phyloP scores from a whole-genome alignment of 2,329 filamentous ascomycete species.

The Alternaria alternata region DNA sequence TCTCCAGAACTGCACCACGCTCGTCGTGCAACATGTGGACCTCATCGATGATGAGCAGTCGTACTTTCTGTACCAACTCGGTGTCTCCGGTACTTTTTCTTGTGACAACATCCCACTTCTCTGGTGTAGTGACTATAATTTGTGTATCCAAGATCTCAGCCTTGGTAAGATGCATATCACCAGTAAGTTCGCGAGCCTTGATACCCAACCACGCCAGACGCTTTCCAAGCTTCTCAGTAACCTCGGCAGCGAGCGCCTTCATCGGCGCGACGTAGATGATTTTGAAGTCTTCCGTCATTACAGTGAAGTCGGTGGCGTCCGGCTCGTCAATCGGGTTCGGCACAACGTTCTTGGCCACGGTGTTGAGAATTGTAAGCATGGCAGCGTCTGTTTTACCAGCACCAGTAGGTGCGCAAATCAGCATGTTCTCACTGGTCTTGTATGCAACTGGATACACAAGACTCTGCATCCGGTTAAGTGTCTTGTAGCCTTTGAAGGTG shows the following conservation, averaged over 20 bases:
- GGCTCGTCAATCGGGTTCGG: slow-evolving; percentile 81
- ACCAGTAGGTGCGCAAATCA: slow-evolving; percentile 97
- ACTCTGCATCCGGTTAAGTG: slow-evolving; percentile 97
- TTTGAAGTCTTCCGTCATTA: slow-evolving; percentile 91
- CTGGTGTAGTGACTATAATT: slow-evolving; percentile 97
- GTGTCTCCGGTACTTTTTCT: slow-evolving; percentile 97
- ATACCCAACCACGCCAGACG: slow-evolving; percentile 93
- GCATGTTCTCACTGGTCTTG: slow-evolving; percentile 96
- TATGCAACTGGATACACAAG: slow-evolving; percentile 95
- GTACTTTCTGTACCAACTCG: slow-evolving; percentile 95
- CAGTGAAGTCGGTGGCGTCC: slow-evolving; percentile 77
- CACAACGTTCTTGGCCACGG: slow-evolving; percentile 82
- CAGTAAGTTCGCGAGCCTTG: slow-evolving; percentile 90
- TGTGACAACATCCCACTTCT: slow-evolving; percentile 99
- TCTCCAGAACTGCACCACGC: slow-evolving; percentile 93
- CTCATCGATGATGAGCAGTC: slow-evolving; percentile 95
- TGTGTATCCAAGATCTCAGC: slow-evolving; percentile 94
- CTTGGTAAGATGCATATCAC: slow-evolving; percentile 99
- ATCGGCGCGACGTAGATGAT: slow-evolving; percentile 99
- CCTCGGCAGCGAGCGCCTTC: slow-evolving; percentile 96
- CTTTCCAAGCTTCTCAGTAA: slow-evolving; percentile 92
- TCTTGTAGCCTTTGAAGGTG: slow-evolving; percentile 95
- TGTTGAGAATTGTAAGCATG: slow-evolving; percentile 94
- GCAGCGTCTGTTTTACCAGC: slow-evolving; percentile 98
- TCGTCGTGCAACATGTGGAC: slow-evolving; percentile 99